A percentile compares a stretch with the other conserved stretches of the same genome.
Evolutionary conservation across 345 rosid species (phyloP).

Genomic region (Moricandia arvensis): DNA sequence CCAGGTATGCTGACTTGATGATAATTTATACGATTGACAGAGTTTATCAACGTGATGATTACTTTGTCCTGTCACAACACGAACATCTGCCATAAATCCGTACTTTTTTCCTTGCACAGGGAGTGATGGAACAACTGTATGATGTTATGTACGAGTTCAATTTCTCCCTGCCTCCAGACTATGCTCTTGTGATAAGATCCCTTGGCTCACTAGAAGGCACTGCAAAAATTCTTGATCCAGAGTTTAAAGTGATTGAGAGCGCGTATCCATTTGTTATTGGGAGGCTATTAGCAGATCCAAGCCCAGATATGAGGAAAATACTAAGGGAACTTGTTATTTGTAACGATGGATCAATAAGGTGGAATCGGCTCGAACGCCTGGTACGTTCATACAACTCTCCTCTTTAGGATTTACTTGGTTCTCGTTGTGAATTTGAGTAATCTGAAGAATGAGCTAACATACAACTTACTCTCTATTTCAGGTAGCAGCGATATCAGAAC

Average conservation of each 20-base stretch:
- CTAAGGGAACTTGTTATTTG: constrained; percentile 81
- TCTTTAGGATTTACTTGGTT: neutral
- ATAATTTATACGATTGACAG: neutral
- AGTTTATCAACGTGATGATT: neutral
- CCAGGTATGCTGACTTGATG: constrained; percentile 54
- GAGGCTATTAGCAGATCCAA: constrained; percentile 83
- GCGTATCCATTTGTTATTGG: constrained; percentile 90
- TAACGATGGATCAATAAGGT: constrained; percentile 86
- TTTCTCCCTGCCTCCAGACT: constrained; percentile 90
- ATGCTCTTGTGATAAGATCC: constrained; percentile 91
- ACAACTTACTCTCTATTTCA: constrained; percentile 24
- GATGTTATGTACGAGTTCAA: constrained; percentile 90
- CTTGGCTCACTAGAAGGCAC: constrained; percentile 98
- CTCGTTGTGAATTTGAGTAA: neutral
- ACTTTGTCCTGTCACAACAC: neutral
- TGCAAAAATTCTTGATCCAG: constrained; percentile 86
- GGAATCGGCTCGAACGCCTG: constrained; percentile 93
- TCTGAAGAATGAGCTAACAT: neutral
- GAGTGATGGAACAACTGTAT: constrained; percentile 77
- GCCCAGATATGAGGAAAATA: constrained; percentile 93
- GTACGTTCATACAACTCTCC: constrained; percentile 39
- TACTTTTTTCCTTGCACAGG: constrained; percentile 44
- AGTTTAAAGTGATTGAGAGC: constrained; percentile 84
- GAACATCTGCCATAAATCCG: neutral
- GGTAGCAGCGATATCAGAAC: constrained; percentile 93